Base-by-base conservation (phyloP, 805 yeast genomes). In the Metschnikowia colocasiae region DNA sequence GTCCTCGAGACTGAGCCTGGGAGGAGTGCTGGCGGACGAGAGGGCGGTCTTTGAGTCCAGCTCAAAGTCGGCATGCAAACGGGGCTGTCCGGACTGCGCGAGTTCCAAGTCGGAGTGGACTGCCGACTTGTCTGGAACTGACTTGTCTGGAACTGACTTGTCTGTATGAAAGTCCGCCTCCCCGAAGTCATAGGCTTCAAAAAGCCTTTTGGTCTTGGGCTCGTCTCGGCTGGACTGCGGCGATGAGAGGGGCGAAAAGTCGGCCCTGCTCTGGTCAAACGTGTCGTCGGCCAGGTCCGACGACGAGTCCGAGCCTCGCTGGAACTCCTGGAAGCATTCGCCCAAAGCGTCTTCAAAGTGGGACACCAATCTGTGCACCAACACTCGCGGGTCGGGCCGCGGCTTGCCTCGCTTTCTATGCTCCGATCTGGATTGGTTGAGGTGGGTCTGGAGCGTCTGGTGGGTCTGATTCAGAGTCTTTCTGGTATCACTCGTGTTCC, bases 241-340 rank as follows among this genome's bases (percentile, higher is more conserved):
- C 2, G 71, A 62, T 3, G 72, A 67, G 8, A 55, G 53, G 15
- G 71, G 69, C 9, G 68, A 59, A 25, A 44, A 36, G 13, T 48
- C 45, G 9, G 36, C 38, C 13, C 34, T 40, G 45, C 25, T 35
- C 22, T 51, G 35, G 40, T 52, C 56, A 25, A 52, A 52, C 3
- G 55, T 54, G 19, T 52, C 54, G n/a, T 48, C 53, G 16, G 46
- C 38, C 18, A 38, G 33, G 5, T 36, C 40, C 13, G 42, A 38
- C 16, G 23, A 19, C 3, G 30, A 29, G 18, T 39, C 42, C 13
- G 42, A 38, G 31, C 18, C 19, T 12, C 34, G 23, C 9, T 29
- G 42, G 9, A 39, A 19, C n/a, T 39, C 42, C 19, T 39, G 34
- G 34, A 39, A 25, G 6, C 42, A 39, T 15, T 39, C 42, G 7